Base-by-base conservation (phyloP, 2,329 filamentous ascomycete genomes). In the Macroventuria anomochaeta region DNA sequence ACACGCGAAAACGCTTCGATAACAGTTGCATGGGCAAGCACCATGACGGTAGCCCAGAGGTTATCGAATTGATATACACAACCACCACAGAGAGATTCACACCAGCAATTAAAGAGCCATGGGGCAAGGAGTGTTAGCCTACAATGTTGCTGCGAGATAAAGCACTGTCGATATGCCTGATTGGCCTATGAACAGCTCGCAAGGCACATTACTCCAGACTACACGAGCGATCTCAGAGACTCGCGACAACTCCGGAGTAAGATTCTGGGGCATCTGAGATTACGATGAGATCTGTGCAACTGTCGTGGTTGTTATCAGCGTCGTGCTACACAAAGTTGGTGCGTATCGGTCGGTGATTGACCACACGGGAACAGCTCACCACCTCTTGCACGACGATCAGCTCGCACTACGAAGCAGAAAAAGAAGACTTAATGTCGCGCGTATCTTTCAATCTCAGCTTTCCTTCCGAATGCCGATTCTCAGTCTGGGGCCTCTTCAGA, bases 131-230 rank as follows among this genome's bases (percentile, higher is more conserved):
- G n/a, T 42, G 34, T 33, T 38, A 26, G 47, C 26, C 34, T 11
- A 28, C 39, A 21, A 32, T 28, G 29, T 55, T 29, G 58, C 43
- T 58, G 58, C 53, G 96, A 65, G 67, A 71, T 69, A 69, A 71
- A 62, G 58, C 58, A 61, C 41, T 64, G 46, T 58, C 32, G 50
- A 42, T 26, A 15, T 15, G 17, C 32, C 40, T 61, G 54, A 67
- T 65, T 63, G 64, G 64, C 36, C 37, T 33, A 33, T 18, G 10
- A 29, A 17, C n/a, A 28, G 39, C 38, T 57, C 48, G 49, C 46
- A 54, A 49, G 46, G 36, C 44, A 46, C 43, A 46, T 34, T 42
- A 47, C 51, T 33, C 33, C 44, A 38, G 44, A 39, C 17, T 54
- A 29, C 33, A 39, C 8, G 23, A 29, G 17, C 17, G 8, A 38